A percentile compares a stretch with the other conserved stretches of the same genome.
phyloP scores from a whole-genome alignment of 495 filamentous ascomycete genomes.

The Neurospora sp. region DNA sequence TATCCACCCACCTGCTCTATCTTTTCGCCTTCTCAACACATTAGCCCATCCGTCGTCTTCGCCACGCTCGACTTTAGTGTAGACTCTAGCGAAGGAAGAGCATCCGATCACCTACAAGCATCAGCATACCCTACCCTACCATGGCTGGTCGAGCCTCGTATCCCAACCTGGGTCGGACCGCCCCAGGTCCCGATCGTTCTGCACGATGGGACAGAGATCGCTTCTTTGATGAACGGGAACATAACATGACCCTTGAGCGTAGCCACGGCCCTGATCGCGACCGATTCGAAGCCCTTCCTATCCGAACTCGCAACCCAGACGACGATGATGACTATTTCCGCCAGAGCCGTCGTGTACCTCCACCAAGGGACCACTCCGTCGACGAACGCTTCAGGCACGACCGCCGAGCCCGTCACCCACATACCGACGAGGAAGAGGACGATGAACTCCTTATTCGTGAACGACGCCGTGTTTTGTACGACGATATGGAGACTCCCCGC shows the following conservation, averaged over 20 bases:
- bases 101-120: neutral
- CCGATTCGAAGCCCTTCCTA: slow-evolving; percentile 15
- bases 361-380: slow-evolving; percentile 20
- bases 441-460: slow-evolving; percentile 26
- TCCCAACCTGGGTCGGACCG: slow-evolving; percentile 21
- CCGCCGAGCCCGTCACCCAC: slow-evolving; percentile 13
- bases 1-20: neutral
- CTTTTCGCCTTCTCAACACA: neutral
- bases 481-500: slow-evolving; percentile 23
- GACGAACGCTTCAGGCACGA: slow-evolving; percentile 22
- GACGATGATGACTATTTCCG: slow-evolving; percentile 18
- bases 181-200: slow-evolving; percentile 18
- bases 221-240: slow-evolving; percentile 20
- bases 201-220: slow-evolving; percentile 37
- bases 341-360: slow-evolving; percentile 5
- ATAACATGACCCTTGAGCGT: slow-evolving; percentile 13
- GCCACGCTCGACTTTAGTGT: neutral
- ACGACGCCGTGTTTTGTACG: slow-evolving; percentile 25
- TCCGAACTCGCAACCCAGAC: slow-evolving; percentile 2
- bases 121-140: neutral
- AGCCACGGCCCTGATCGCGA: slow-evolving; percentile 25
- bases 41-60: neutral
- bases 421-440: slow-evolving; percentile 32
- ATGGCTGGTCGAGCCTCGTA: slow-evolving; percentile 25
- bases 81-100: neutral